phyloP scores from a whole-genome alignment of 257 asterid genomes.

The Solanum sitiens region DNA sequence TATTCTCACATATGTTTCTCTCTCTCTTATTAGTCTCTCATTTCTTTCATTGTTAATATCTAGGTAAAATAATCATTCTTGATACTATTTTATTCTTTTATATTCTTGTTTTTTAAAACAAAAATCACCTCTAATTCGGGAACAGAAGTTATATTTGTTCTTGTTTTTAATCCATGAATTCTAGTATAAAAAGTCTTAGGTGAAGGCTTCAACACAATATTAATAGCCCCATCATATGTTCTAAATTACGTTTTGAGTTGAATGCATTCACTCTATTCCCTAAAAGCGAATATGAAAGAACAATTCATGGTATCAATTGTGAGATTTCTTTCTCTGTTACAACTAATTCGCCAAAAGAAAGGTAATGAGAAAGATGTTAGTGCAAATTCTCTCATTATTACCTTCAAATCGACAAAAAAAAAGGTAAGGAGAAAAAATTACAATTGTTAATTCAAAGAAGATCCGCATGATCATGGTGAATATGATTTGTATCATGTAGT shows the following conservation, averaged over 20 bases:
- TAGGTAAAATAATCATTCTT: background rate
- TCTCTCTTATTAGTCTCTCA: background rate
- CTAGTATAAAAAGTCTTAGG: background rate
- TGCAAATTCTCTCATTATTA: background rate
- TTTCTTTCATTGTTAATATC: background rate
- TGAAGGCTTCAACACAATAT: background rate
- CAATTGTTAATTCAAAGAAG: too few species aligned
- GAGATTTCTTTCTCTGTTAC: background rate
- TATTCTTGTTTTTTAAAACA: too few species aligned
- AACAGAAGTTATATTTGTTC: too few species aligned
- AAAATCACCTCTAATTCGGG: background rate
- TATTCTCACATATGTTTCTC: background rate
- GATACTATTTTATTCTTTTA: background rate
- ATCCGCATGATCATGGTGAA: background rate
- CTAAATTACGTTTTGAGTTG: background rate
- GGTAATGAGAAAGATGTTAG: background rate
- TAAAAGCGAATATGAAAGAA: background rate
- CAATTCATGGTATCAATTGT: background rate
- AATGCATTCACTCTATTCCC: background rate
- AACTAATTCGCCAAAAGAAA: background rate
- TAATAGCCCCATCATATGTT: background rate
- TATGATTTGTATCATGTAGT: too few species aligned
- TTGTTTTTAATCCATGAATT: too few species aligned
- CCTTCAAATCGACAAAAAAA: background rate
- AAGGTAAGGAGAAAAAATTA: background rate